Evolutionary conservation across 345 rosid species (phyloP).

Genomic region (Moringa oleifera): DNA sequence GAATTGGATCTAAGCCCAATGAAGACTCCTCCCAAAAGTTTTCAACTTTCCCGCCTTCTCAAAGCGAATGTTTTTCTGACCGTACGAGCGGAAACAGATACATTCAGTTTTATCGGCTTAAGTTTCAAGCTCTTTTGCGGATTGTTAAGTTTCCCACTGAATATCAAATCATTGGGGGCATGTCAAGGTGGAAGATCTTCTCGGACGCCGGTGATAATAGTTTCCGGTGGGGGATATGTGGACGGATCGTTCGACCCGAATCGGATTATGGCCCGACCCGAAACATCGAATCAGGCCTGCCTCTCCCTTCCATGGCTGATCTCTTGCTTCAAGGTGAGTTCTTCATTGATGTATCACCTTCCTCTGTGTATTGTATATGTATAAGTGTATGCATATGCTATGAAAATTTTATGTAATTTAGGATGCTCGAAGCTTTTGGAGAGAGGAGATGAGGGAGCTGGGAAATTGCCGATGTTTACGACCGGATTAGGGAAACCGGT

Average conservation of each 20-base stretch:
- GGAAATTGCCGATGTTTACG: conserved; percentile 42
- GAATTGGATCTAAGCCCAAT: too few species aligned
- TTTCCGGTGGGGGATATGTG: conserved; percentile 60
- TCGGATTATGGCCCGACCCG: conserved; percentile 22
- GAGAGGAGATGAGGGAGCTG: conserved; percentile 20
- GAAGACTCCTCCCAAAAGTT: not conserved
- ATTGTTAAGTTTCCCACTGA: too few species aligned
- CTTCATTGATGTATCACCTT: not conserved
- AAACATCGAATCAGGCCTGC: conserved; percentile 15
- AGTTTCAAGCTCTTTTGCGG: too few species aligned
- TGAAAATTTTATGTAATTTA: conserved; percentile 2
- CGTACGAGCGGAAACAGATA: too few species aligned
- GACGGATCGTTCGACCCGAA: conserved; percentile 19
- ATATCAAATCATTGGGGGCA: conserved; percentile 21
- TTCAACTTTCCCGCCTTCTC: conserved; percentile 22
- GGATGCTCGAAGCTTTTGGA: conserved; percentile 45
- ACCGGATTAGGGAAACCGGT: conserved; percentile 65
- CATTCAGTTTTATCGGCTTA: too few species aligned
- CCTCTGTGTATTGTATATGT: too few species aligned
- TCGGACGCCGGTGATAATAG: conserved; percentile 43
- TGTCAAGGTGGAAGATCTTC: conserved; percentile 74
- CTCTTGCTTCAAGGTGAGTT: conserved; percentile 55
- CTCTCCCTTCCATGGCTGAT: conserved; percentile 64
- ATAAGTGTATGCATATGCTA: not conserved
- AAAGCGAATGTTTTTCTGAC: too few species aligned